Conservation (phyloP, 2,329 filamentous ascomycete species). For the Sclerotinia sclerotiorum region DNA sequence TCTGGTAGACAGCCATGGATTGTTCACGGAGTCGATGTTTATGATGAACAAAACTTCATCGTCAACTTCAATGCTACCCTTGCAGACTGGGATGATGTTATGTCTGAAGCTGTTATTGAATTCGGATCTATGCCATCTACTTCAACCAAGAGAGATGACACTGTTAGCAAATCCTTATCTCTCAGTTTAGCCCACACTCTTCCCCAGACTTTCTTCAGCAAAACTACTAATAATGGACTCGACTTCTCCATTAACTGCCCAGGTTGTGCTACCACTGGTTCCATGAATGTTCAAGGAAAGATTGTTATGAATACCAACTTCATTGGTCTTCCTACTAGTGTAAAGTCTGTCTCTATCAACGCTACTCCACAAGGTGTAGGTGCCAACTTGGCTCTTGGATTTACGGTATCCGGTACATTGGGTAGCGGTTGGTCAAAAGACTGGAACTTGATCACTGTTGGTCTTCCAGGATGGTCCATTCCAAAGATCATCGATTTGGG, state of each 20-base stretch:
- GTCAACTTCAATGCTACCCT: conserved; percentile 24
- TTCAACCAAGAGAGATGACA: conserved; percentile 12
- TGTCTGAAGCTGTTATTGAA: conserved; percentile 15
- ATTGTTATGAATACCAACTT: conserved; percentile 3
- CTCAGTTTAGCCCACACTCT: conserved; percentile 7
- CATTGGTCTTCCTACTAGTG: conserved; percentile 9
- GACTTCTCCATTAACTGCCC: conserved; percentile 21
- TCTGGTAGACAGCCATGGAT: conserved; percentile 24
- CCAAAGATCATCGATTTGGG: conserved; percentile 17
- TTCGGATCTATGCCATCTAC: conserved; percentile 2
- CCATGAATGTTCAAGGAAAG: conserved; percentile 18
- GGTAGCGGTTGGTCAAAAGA: conserved; percentile 20
- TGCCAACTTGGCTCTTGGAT: conserved; percentile 21
- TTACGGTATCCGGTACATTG: conserved; percentile 20
- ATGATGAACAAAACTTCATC: conserved; percentile 22
- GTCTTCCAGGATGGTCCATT: conserved; percentile 20
- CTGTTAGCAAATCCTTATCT: not conserved
- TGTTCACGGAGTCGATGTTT: conserved; percentile 13
- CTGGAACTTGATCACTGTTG: conserved; percentile 18
- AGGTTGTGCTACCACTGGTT: conserved; percentile 14
- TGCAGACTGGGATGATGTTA: conserved; percentile 20
- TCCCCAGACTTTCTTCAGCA: conserved; percentile 22
- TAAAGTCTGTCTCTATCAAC: conserved; percentile 16
- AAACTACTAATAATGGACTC: conserved; percentile 17
- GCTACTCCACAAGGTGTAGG: conserved; percentile 19